Base-by-base conservation (phyloP, 345 rosid genomes). In the Acer negundo region DNA sequence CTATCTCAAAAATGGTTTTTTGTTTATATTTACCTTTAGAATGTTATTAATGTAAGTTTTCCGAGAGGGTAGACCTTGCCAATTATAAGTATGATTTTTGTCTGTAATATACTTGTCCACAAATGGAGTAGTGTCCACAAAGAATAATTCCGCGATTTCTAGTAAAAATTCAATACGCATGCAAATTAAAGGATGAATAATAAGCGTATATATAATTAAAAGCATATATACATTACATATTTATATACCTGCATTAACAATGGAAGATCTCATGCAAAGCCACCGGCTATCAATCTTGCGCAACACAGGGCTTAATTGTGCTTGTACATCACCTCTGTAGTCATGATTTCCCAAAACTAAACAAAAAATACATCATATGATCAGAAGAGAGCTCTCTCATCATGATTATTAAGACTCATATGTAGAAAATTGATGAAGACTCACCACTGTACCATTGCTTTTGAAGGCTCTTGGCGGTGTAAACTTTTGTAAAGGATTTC, bases 401-500 rank as follows among this genome's bases (percentile, higher is more conserved):
- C 49, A 46, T 46, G 49, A 12, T 47, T 10, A 13, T 51, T 49
- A 19, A 10, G n/a, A n/a, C n/a, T n/a, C n/a, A n/a, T n/a, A 10
- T 46, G 49, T 10, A 10, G 49, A 46, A 15, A 4, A 56, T 4
- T 56, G 7, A 15, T 56, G 20, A 56, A 7, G 13, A 22, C 75
- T 75, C 78, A 88, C 90, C 84, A 64, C 73, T 79, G 46, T 86
- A 88, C 90, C 92, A 88, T 61, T 79, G 88, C 72, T 79, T 85
- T 67, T 86, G 89, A 75, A 88, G 75, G 79, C 88, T 82, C 20
- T 74, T 46, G 4, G 88, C 87, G 0, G 85, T 85, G 77, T 86
- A 88, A 69, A 88, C 56, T 3, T 79, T 58, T 62, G 87, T 70
- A 69, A 89, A 89, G 3, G 92, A 87, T 23, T 85, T 85, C 4